Evolutionary conservation across 805 yeast genomes (phyloP), one percentile per base, ranked within the genome.

Genomic region (Wickerhamiella parazyma): DNA sequence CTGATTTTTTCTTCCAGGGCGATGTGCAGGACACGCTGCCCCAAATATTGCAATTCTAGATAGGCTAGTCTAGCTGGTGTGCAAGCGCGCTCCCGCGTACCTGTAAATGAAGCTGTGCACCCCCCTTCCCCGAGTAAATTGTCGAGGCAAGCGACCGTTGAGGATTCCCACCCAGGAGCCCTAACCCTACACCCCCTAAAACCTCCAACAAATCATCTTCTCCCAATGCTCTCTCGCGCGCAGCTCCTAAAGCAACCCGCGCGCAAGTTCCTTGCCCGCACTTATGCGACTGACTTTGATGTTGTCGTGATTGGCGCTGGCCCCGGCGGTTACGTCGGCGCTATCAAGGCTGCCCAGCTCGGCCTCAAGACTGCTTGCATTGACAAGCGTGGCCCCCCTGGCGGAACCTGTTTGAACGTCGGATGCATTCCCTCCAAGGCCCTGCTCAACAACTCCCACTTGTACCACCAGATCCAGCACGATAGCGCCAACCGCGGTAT

Each of bases 341-440:
- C 99, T 58, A 91, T 91, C 65, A 89, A 85, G 66, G 95, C 95
- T 48, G 98, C 98, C 41, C 99, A 91, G 71, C 72, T 87, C 48
- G 96, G 96, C 34, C 73, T 71, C 56, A 79, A 87, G 65, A 85
- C 95, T 44, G 98, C 96, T 28, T 91, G 98, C 74, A 70, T 91
- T 53, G 99, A 91, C 66, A 86, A 85, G 69, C 80, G 99, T 66
- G 99, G 99, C 37, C 67, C 76, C 36, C 74, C 93, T 51, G 99
- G 99, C 51, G 99, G 99, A 59, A 91, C 98, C 45, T 91, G 99
- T 76, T 71, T 93, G 57, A 91, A 91, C 66, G 97, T 91, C 44
- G 99, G 99, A 40, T 91, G 99, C 73, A 91, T 91, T 59, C 99
- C 99, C 47, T 91, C 98, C 52, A 91, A 91, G 68, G 83, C 98